Evolutionary conservation across 163 green algal species (phyloP).

Genomic region (Scenedesmus sp.): DNA sequence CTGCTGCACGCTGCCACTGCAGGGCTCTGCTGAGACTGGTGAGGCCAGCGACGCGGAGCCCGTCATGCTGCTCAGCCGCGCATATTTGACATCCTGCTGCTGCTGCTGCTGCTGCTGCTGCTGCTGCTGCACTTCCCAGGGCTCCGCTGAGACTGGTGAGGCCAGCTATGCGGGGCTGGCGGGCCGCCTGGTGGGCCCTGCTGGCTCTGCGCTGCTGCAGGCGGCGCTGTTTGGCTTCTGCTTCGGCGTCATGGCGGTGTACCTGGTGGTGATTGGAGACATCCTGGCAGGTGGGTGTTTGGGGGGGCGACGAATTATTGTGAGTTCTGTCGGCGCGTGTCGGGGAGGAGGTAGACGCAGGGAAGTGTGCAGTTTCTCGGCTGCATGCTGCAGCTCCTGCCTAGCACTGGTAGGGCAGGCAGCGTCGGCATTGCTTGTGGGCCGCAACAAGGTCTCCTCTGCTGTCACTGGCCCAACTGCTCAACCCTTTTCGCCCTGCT

Average conservation of each 20-base stretch:
- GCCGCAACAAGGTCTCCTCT: too few species aligned
- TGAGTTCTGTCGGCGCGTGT: background rate
- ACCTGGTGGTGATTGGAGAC: constrained; percentile 51
- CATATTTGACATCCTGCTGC: background rate
- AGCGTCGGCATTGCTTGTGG: too few species aligned
- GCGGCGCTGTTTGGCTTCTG: constrained; percentile 46
- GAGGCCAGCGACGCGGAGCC: too few species aligned
- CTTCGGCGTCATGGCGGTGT: constrained; percentile 51
- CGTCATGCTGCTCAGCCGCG: too few species aligned
- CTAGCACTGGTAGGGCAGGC: background rate
- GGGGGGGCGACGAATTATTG: background rate
- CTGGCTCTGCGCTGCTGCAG: constrained; percentile 25
- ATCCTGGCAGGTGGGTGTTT: constrained; percentile 42
- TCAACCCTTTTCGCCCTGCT: background rate
- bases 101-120: background rate
- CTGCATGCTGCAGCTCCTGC: background rate
- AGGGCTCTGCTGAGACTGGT: too few species aligned
- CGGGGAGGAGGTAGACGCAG: too few species aligned
- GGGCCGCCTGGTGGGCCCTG: background rate
- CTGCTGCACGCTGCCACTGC: too few species aligned
- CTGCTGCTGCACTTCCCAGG: constrained; percentile 8
- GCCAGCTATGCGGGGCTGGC: constrained; percentile 36
- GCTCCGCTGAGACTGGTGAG: constrained; percentile 44
- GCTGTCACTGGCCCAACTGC: too few species aligned
- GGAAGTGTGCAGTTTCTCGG: background rate